phyloP scores from a whole-genome alignment of 176 grass and related monocot species.

The Oryza meyeriana region DNA sequence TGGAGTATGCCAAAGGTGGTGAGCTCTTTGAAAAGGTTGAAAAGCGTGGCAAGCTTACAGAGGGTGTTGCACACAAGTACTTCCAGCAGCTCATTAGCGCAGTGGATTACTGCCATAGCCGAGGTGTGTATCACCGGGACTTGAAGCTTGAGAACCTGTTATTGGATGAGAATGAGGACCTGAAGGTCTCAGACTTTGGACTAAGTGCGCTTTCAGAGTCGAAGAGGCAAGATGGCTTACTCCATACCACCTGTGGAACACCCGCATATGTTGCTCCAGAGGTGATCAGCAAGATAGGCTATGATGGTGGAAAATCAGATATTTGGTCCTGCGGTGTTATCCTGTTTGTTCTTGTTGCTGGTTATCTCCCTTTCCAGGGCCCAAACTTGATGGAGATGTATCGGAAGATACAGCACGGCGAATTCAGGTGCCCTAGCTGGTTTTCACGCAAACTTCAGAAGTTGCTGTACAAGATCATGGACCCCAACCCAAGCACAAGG shows the following conservation, averaged over 20 bases:
- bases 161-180: slow-evolving; percentile 58
- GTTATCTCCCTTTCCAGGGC: slow-evolving; percentile 76
- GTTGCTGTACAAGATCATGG: slow-evolving; percentile 60
- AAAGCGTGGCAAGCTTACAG: slow-evolving; percentile 49
- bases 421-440: slow-evolving; percentile 73
- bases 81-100: slow-evolving; percentile 65
- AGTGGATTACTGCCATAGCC: slow-evolving; percentile 63
- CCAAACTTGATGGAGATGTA: slow-evolving; percentile 84
- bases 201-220: slow-evolving; percentile 63
- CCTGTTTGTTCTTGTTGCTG: slow-evolving; percentile 68
- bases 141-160: slow-evolving; percentile 66
- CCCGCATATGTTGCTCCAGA: slow-evolving; percentile 92
- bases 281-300: slow-evolving; percentile 63
- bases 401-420: slow-evolving; percentile 54
- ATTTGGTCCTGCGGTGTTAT: slow-evolving; percentile 91
- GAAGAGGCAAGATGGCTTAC: slow-evolving; percentile 54
- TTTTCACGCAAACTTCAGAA: slow-evolving; percentile 65
- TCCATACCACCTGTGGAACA: slow-evolving; percentile 84
- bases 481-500: slow-evolving; percentile 68
- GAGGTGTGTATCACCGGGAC: slow-evolving; percentile 70
- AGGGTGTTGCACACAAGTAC: slow-evolving; percentile 51
- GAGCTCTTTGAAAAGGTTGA: slow-evolving; percentile 65
- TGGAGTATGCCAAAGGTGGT: slow-evolving; percentile 67
- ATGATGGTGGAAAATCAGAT: slow-evolving; percentile 81
- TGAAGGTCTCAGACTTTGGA: slow-evolving; percentile 72